Conservation (phyloP, 1,284 basidiomycete species). For the Uromyces viciae-fabae region DNA sequence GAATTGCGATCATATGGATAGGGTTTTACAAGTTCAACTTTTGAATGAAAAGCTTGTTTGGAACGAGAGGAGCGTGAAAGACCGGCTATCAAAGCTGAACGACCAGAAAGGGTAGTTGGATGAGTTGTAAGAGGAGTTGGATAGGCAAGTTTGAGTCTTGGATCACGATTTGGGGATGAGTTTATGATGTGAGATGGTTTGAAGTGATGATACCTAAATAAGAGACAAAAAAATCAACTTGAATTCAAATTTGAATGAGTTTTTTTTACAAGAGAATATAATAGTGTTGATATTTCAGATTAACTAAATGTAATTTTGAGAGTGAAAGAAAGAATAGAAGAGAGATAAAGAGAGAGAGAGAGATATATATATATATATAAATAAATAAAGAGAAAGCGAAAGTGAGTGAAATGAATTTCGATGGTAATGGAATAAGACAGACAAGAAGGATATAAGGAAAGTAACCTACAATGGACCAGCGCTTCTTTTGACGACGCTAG, state of each 20-base stretch:
- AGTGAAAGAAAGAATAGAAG: slow-evolving; percentile 44
- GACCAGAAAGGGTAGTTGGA: slow-evolving; percentile 46
- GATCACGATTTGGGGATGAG: slow-evolving; percentile 17
- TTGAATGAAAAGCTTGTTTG: slow-evolving; percentile 34
- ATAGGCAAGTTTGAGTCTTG: slow-evolving; percentile 45
- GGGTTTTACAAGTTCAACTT: slow-evolving; percentile 9
- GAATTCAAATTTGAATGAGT: slow-evolving; percentile 22
- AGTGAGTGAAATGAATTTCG: not conserved
- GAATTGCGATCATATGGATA: slow-evolving; percentile 72
- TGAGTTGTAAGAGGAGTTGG: slow-evolving; percentile 45
- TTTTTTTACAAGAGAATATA: too few species aligned
- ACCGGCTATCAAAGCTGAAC: slow-evolving; percentile 46
- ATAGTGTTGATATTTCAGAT: too few species aligned
- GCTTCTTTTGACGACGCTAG: slow-evolving; percentile 42
- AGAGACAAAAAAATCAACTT: not conserved
- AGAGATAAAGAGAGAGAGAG: not conserved
- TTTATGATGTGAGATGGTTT: slow-evolving; percentile 27
- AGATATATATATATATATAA: too few species aligned
- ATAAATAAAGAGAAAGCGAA: not conserved
- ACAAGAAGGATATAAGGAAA: slow-evolving; percentile 14
- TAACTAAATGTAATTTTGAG: too few species aligned
- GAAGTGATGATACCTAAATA: slow-evolving; percentile 38
- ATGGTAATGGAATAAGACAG: slow-evolving; percentile 4
- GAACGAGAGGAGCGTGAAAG: slow-evolving; percentile 32
- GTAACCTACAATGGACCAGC: slow-evolving; percentile 43